Percentiles rank a stretch among this genome's conserved stretches.
phyloP scores from a whole-genome alignment of 2,329 filamentous ascomycete genomes.

The Pyricularia pennisetigena region DNA sequence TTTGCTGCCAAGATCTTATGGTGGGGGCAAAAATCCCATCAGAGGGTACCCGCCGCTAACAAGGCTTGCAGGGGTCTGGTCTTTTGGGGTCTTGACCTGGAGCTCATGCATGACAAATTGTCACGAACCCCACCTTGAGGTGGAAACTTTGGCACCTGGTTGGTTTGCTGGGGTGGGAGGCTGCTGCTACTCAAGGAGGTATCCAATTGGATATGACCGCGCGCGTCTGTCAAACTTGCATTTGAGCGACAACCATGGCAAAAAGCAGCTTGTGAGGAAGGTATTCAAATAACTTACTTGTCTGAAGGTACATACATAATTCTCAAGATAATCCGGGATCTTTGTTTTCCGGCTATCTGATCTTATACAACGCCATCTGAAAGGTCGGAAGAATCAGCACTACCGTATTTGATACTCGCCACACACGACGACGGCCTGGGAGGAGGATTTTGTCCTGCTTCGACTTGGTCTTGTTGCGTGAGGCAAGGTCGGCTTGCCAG shows the following conservation, averaged over 20 bases:
- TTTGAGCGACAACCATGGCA: neutral
- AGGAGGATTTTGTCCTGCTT: neutral
- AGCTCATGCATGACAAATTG: neutral
- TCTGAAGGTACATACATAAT: neutral
- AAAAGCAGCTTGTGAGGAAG: neutral
- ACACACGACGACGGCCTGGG: neutral
- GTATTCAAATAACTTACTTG: neutral
- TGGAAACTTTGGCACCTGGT: neutral
- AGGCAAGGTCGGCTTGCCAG: neutral
- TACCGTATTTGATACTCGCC: neutral
- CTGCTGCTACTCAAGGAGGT: neutral
- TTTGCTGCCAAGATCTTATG: neutral
- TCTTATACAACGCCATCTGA: neutral
- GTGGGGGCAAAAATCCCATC: neutral
- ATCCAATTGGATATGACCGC: neutral
- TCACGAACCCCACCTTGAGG: neutral
- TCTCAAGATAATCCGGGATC: neutral
- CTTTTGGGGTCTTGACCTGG: neutral
- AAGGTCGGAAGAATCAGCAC: neutral
- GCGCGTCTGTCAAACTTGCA: neutral
- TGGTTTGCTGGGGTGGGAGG: neutral
- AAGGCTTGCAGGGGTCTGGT: neutral
- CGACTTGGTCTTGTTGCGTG: no score
- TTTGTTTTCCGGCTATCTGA: neutral
- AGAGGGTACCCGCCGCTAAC: neutral